phyloP scores from a whole-genome alignment of 1,284 basidiomycete species.

The Fistulinella cinereoalba region DNA sequence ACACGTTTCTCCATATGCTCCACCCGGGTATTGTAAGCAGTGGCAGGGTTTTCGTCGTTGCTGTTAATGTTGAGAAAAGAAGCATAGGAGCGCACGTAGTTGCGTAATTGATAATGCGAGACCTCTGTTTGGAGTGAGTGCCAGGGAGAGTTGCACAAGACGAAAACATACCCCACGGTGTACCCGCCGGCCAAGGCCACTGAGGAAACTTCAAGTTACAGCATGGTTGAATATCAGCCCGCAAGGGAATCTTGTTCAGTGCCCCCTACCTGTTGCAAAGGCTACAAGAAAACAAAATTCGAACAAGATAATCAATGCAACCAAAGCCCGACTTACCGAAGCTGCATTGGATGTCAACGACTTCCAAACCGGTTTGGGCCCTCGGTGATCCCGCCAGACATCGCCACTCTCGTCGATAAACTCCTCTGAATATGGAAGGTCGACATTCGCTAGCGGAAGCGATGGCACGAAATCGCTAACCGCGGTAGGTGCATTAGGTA shows the following conservation, averaged over 20 bases:
- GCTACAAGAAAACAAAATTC: neutral
- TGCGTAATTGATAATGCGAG: slow-evolving; percentile 21
- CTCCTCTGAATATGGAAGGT: slow-evolving; percentile 8
- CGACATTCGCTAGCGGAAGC: slow-evolving; percentile 2
- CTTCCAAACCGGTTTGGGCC: slow-evolving; percentile 13
- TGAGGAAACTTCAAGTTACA: slow-evolving; percentile 1
- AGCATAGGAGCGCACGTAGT: slow-evolving; percentile 35
- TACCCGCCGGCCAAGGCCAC: slow-evolving; percentile 16
- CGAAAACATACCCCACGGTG: slow-evolving; percentile 10
- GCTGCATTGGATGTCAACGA: slow-evolving; percentile 9
- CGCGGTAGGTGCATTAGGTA: neutral
- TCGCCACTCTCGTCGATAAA: neutral
- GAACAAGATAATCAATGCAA: neutral
- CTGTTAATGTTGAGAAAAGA: slow-evolving; percentile 41
- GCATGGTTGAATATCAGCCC: neutral
- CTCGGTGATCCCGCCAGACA: slow-evolving; percentile 8
- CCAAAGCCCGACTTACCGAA: slow-evolving; percentile 5
- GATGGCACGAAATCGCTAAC: slow-evolving; percentile 11
- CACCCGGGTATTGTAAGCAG: slow-evolving; percentile 47
- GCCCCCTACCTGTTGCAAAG: slow-evolving; percentile 6
- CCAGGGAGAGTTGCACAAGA: neutral
- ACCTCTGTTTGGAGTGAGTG: slow-evolving; percentile 8
- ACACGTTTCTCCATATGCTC: slow-evolving; percentile 22
- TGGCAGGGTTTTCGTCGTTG: slow-evolving; percentile 39
- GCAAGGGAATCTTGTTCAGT: no score